Base-by-base conservation (phyloP, 345 rosid species). In the Jatropha curcas region DNA sequence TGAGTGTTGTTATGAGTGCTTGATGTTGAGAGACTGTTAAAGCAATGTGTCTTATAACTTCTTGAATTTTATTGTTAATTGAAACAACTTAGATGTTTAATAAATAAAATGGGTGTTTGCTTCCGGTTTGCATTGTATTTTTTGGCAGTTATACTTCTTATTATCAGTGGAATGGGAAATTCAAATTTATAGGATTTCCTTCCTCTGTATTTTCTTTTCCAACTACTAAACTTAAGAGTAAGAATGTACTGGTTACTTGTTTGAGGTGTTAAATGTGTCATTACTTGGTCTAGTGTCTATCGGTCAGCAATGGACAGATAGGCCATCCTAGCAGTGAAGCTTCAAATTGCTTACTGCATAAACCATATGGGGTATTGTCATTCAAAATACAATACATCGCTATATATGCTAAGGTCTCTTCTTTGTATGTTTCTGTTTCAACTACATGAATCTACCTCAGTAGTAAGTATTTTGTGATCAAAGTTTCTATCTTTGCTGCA, bases 291-390 rank as follows among this genome's bases (percentile, higher is more conserved):
- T 25, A 43, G 53, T n/a, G 17, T 63, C 6, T 27, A 7, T 64
- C 17, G 2, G 20, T 43, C 10, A 5, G 27, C 8, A 24, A 24
- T 39, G 24, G 19, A 14, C 17, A 12, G 17, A 35, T 33, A 64
- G 67, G 51, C 24, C n/a, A 17, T 16, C 30, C 68, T 25, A 65
- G 5, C 35, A 43, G 13, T 41, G 17, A 45, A 43, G 13, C 46
- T 65, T 45, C 53, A 46, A 37, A 46, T 43, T 65, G 53, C 68
- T 43, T 65, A 50, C 48, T 62, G 11, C 30, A 4, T 62, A 13
- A 45, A 17, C n/a, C 6, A 24, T 43, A 35, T n/a, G 39, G 13
- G 20, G 48, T 35, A 22, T 13, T 1, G 24, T 63, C 5, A 63
- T 63, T 20, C 28, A 22, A 20, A 34, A 37, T 61, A 20, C 7